phyloP scores from a whole-genome alignment of 129 eudicot species.

The Centella asiatica region DNA sequence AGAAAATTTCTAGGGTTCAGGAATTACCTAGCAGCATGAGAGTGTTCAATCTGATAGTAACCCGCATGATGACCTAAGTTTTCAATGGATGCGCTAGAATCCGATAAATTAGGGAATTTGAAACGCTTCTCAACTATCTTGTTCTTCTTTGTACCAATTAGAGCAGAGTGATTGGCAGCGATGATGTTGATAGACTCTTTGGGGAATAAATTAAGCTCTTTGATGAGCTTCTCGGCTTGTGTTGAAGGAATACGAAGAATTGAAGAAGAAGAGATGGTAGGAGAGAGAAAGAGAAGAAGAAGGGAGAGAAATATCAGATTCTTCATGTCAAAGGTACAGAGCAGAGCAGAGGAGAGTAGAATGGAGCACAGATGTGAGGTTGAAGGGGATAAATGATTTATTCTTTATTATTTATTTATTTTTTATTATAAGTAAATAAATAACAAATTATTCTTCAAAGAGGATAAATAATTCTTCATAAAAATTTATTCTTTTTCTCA shows the following conservation, averaged over 20 bases:
- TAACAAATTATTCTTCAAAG: too few relatives aligned
- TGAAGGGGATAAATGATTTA: too few relatives aligned
- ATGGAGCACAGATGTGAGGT: too few relatives aligned
- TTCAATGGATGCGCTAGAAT: constrained; percentile 30
- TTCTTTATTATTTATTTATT: too few relatives aligned
- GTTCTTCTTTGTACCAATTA: constrained; percentile 10
- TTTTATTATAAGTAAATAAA: too few relatives aligned
- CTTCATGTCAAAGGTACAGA: too few relatives aligned
- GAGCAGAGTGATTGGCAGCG: constrained; percentile 18
- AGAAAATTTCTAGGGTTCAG: neutral
- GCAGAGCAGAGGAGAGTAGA: too few relatives aligned
- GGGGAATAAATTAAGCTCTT: constrained; percentile 73
- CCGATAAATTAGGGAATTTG: constrained; percentile 45
- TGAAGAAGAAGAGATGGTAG: constrained; percentile 19
- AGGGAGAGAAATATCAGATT: constrained; percentile 19
- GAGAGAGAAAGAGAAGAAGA: constrained; percentile 24
- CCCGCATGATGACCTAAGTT: constrained; percentile 91
- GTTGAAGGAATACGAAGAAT: constrained; percentile 25
- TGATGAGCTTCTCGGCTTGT: constrained; percentile 47
- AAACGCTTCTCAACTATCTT: constrained; percentile 61
- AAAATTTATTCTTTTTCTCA: too few relatives aligned
- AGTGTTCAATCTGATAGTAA: constrained; percentile 66
- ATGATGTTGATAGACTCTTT: constrained; percentile 41
- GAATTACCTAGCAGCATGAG: constrained; percentile 62
- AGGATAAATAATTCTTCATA: too few relatives aligned